These are phyloP conservation scores for Eremochloa ophiuroides DNA, from an alignment of 176 grass and related monocot genomes.

Conservation along the genomic window DNA sequence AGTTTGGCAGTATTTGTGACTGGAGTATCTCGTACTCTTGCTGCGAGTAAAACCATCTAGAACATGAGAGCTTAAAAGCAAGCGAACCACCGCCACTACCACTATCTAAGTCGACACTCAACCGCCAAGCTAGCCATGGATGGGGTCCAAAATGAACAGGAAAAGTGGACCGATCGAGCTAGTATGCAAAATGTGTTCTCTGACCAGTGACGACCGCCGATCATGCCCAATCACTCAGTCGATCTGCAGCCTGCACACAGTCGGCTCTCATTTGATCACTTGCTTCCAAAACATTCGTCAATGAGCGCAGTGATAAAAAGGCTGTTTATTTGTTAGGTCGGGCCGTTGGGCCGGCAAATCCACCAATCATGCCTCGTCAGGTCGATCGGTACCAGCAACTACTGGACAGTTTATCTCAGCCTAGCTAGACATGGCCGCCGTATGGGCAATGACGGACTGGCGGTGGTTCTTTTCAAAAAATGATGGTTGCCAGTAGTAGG, in stretches of 20 bases:
- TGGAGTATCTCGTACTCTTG: background rate
- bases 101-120: background rate
- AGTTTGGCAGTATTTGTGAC: background rate
- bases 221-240: background rate
- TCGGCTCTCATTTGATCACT: background rate
- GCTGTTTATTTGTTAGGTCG: background rate
- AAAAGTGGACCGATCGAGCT: background rate
- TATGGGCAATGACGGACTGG: too few relatives aligned
- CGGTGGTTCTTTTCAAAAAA: too few relatives aligned
- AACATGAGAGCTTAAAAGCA: background rate
- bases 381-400: background rate
- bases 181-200: background rate
- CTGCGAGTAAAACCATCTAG: background rate
- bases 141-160: background rate
- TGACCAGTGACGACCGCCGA: background rate
- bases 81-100: background rate
- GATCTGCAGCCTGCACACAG: background rate
- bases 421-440: too few relatives aligned
- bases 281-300: slow-evolving; percentile 27
- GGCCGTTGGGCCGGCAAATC: slow-evolving; percentile 4
- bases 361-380: background rate
- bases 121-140: background rate
- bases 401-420: background rate
- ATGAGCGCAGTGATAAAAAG: background rate
- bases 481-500: too few relatives aligned